Percentiles rank a stretch among this genome's conserved stretches.
Evolutionary conservation across 2,329 filamentous ascomycete species (phyloP).

Genomic region (Penicillium paneum): DNA sequence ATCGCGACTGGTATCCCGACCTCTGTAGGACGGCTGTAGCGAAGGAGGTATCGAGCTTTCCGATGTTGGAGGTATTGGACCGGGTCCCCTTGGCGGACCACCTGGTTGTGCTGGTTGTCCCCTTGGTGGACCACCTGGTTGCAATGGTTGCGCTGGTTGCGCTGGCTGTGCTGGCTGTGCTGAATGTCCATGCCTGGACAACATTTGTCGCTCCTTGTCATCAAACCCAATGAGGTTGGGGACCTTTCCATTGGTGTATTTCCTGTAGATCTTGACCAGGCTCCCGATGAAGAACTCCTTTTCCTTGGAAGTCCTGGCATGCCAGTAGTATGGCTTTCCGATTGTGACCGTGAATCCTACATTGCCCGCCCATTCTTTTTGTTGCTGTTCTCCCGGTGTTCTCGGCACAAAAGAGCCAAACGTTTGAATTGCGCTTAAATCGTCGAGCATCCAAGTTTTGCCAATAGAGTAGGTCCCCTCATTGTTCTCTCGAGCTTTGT

Average conservation of each 20-base stretch:
- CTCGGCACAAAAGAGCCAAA: slow-evolving; percentile 63
- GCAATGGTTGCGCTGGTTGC: slow-evolving; percentile 2
- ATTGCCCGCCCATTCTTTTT: slow-evolving; percentile 73
- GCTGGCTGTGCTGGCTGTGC: slow-evolving; percentile 5
- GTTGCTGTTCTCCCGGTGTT: slow-evolving; percentile 59
- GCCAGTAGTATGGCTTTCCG: slow-evolving; percentile 95
- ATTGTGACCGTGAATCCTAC: slow-evolving; percentile 85
- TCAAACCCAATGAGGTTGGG: slow-evolving; percentile 83
- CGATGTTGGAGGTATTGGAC: slow-evolving; percentile 14
- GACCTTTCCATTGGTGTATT: slow-evolving; percentile 84
- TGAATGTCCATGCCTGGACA: slow-evolving; percentile 54
- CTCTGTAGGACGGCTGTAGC: slow-evolving; percentile 31
- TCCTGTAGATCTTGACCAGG: slow-evolving; percentile 91
- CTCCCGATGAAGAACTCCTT: slow-evolving; percentile 99
- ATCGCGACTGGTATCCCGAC: slow-evolving; percentile 39
- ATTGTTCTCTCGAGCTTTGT: slow-evolving; percentile 93
- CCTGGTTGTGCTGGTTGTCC: slow-evolving; percentile 9
- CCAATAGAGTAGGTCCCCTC: slow-evolving; percentile 96
- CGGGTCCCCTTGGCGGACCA: slow-evolving; percentile 23
- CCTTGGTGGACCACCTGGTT: slow-evolving; percentile 21
- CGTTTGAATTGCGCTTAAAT: slow-evolving; percentile 78
- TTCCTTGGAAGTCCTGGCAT: slow-evolving; percentile 87
- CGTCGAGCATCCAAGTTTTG: slow-evolving; percentile 96
- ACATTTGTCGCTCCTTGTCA: slow-evolving; percentile 69
- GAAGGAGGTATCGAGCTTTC: slow-evolving; percentile 3